phyloP scores from a whole-genome alignment of 2,329 filamentous ascomycete species.

The Boeremia exigua region DNA sequence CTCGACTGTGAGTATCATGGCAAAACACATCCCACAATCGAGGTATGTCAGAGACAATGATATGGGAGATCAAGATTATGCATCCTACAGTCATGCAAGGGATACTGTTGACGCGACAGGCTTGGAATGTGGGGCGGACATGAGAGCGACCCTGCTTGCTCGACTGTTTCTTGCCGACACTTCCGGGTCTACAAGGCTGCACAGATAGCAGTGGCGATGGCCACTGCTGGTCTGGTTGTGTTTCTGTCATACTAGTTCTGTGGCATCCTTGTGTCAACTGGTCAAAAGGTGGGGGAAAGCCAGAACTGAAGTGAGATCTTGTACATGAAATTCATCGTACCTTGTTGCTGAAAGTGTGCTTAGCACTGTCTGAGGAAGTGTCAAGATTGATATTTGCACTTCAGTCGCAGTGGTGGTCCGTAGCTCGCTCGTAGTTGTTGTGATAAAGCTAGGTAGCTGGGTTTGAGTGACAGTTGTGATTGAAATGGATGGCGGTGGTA shows the following conservation, averaged over 20 bases:
- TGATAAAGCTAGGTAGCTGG: conserved; percentile 1
- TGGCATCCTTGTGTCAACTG: background rate
- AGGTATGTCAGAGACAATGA: too few relatives aligned
- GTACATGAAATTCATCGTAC: background rate
- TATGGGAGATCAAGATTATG: background rate
- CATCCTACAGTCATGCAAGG: background rate
- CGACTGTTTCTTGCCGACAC: background rate
- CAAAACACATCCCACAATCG: too few relatives aligned
- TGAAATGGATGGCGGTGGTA: background rate
- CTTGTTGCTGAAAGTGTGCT: background rate
- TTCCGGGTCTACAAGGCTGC: background rate
- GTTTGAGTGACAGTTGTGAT: background rate
- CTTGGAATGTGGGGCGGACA: background rate
- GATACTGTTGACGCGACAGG: background rate
- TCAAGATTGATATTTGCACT: background rate
- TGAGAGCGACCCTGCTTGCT: background rate
- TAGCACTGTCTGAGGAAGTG: background rate
- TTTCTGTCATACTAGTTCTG: background rate
- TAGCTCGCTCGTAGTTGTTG: background rate
- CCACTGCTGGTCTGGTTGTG: background rate
- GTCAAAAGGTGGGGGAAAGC: background rate
- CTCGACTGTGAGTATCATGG: too few relatives aligned
- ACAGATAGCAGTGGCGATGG: too few relatives aligned
- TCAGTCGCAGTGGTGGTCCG: background rate
- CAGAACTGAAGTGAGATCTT: background rate